Evolutionary conservation across 1,139 yeast genomes (phyloP).

Genomic region (Arxiozyma telluris): DNA sequence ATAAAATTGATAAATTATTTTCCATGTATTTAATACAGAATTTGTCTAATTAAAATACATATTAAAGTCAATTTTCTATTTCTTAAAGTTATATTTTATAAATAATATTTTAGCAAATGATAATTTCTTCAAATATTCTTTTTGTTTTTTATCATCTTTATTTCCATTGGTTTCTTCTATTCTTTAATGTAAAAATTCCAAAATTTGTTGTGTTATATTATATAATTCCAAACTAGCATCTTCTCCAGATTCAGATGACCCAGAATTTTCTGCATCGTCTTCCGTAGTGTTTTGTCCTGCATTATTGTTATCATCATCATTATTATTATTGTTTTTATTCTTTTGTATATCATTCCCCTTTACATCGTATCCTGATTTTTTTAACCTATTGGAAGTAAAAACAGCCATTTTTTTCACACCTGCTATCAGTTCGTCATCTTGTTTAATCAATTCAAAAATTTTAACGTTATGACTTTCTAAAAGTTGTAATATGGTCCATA

Average conservation of each 20-base stretch:
- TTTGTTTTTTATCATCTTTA: not conserved
- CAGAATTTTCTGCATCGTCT: constrained; percentile 14
- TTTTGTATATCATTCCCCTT: constrained; percentile 12
- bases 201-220: constrained; percentile 71
- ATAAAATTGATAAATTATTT: no score
- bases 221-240: constrained; percentile 66
- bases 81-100: no score
- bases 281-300: constrained; percentile 11
- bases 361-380: constrained; percentile 21
- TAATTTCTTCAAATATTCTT: not conserved
- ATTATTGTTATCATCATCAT: constrained; percentile 32
- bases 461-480: constrained; percentile 78
- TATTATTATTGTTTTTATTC: constrained; percentile 22
- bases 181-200: constrained; percentile 34
- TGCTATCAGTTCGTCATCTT: constrained; percentile 46
- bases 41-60: not conserved
- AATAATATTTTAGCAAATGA: not conserved
- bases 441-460: constrained; percentile 55
- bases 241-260: constrained; percentile 34
- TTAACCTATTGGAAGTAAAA: constrained; percentile 30
- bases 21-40: not conserved
- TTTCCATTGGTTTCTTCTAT: not conserved
- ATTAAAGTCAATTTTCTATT: not conserved
- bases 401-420: constrained; percentile 47
- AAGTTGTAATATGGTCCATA: constrained; percentile 92